These are phyloP conservation scores for Crassisporium funariophilum DNA, from an alignment of 768 basidiomycete species.

Conservation along the genomic window DNA sequence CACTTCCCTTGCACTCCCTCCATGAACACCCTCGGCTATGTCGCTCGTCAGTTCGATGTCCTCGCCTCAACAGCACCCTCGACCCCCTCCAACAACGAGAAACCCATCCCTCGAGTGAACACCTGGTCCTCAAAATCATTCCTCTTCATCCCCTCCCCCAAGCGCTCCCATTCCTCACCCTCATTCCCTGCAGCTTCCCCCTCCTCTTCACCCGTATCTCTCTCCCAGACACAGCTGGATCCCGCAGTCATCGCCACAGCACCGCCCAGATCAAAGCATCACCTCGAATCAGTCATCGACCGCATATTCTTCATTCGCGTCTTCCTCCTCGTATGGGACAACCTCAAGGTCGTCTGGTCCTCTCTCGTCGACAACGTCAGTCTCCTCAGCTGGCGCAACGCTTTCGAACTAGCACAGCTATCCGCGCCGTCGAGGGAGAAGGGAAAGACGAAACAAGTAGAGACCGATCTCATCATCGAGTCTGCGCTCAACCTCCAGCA, in stretches of 20 bases:
- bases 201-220: too few species aligned
- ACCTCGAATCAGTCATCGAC: slow-evolving; percentile 47
- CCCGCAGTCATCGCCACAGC: slow-evolving; percentile 24
- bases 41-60: slow-evolving; percentile 83
- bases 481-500: background rate
- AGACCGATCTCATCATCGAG: slow-evolving; percentile 7
- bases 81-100: slow-evolving; percentile 60
- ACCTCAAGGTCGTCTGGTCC: slow-evolving; percentile 63
- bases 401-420: slow-evolving; percentile 1
- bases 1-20: slow-evolving; percentile 5
- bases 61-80: slow-evolving; percentile 62
- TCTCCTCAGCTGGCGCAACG: slow-evolving; percentile 15
- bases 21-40: slow-evolving; percentile 84
- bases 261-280: slow-evolving; percentile 36
- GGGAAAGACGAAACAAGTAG: slow-evolving; percentile 19
- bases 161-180: slow-evolving; percentile 67
- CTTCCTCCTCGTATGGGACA: slow-evolving; percentile 69
- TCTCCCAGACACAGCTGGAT: slow-evolving; percentile 18
- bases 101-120: slow-evolving; percentile 48
- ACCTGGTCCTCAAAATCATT: slow-evolving; percentile 62
- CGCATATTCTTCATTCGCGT: slow-evolving; percentile 74
- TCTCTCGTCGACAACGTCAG: slow-evolving; percentile 35
- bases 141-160: slow-evolving; percentile 42
- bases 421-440: slow-evolving; percentile 14
- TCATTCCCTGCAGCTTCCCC: slow-evolving; percentile 37